Percentiles rank a stretch among this genome's conserved stretches.
phyloP scores from a whole-genome alignment of 2,329 filamentous ascomycete species.

The Neurospora sp. region DNA sequence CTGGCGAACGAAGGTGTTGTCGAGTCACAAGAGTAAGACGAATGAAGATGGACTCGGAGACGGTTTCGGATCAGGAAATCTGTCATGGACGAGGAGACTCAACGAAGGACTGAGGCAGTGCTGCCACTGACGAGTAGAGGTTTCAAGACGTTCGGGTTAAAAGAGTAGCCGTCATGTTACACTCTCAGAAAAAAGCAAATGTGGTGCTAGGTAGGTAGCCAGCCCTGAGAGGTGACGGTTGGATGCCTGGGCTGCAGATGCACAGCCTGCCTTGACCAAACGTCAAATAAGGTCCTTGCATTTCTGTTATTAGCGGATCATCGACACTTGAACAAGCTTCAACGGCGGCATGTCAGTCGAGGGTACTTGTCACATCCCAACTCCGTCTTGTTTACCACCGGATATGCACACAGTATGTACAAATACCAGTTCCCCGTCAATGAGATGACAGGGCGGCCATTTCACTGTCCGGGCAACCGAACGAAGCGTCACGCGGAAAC shows the following conservation, averaged over 20 bases:
- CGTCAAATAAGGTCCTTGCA: not conserved
- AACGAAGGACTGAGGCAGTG: not conserved
- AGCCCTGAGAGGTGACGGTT: not conserved
- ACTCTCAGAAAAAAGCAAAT: not conserved
- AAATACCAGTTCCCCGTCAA: not conserved
- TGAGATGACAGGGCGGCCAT: not conserved
- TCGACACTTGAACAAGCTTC: not conserved
- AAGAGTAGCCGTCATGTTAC: not conserved
- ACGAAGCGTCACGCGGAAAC: not conserved
- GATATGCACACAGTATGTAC: no score
- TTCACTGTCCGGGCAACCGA: not conserved
- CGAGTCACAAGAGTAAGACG: not conserved
- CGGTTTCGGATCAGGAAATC: not conserved
- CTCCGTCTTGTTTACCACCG: not conserved
- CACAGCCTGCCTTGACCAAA: not conserved
- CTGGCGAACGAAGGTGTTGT: not conserved
- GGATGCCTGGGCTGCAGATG: not conserved
- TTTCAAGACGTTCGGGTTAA: not conserved
- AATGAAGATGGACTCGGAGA: not conserved
- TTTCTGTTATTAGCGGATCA: not conserved
- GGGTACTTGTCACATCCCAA: not conserved
- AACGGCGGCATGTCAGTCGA: not conserved
- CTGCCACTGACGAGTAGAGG: not conserved
- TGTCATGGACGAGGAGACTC: not conserved
- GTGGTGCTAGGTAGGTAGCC: not conserved